Evolutionary conservation across 2,329 filamentous ascomycete species (phyloP).

Genomic region (Dryadomyces sulphureus): DNA sequence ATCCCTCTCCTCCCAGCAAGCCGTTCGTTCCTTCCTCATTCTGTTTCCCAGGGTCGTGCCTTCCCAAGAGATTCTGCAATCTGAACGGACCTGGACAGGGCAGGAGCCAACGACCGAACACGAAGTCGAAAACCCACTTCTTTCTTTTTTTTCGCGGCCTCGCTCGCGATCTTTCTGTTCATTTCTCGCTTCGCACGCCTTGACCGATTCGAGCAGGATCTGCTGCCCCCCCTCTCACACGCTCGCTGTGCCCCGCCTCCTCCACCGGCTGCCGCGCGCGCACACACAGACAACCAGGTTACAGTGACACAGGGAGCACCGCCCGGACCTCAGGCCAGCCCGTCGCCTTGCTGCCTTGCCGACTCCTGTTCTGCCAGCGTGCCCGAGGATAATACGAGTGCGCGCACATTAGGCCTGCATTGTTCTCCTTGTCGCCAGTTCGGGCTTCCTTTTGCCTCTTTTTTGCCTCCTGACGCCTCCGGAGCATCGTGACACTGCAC

Average conservation of each 20-base stretch:
- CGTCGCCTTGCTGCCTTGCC: neutral
- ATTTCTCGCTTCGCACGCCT: neutral
- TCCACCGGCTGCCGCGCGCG: neutral
- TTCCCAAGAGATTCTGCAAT: neutral
- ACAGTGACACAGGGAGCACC: neutral
- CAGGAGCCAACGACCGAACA: neutral
- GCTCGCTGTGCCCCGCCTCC: neutral
- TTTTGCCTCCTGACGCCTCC: no score
- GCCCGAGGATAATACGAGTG: neutral
- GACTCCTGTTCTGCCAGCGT: neutral
- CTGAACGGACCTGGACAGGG: neutral
- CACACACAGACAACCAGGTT: neutral
- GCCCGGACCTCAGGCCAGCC: neutral
- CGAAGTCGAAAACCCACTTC: neutral
- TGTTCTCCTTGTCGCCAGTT: no score
- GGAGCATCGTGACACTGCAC: no score
- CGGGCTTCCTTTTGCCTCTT: no score
- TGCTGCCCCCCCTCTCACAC: neutral
- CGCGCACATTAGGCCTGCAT: no score
- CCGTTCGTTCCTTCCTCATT: slow-evolving; percentile 1
- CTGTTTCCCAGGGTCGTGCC: neutral
- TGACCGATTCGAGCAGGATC: neutral
- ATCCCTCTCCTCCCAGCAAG: neutral
- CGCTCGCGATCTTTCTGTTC: neutral
- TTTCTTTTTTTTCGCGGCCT: neutral